Evolutionary conservation across 306 rosid genomes (phyloP).

Genomic region (Fragaria ananassa): DNA sequence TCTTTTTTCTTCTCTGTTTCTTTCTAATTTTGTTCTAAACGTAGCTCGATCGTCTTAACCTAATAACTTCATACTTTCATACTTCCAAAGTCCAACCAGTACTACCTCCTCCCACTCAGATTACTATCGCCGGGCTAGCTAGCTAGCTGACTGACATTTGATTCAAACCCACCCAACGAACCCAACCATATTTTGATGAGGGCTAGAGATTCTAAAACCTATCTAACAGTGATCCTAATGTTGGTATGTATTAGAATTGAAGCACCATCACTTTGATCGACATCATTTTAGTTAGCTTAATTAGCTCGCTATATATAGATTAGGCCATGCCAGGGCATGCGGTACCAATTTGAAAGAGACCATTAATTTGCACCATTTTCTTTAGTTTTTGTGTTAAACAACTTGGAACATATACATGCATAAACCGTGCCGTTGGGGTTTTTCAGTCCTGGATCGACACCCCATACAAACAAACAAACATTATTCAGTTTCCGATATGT

Average conservation of each 20-base stretch:
- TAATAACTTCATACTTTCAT: neutral
- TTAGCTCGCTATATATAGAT: neutral
- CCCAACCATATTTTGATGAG: neutral
- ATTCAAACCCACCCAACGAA: neutral
- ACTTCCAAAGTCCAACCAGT: neutral
- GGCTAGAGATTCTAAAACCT: neutral
- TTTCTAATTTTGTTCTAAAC: neutral
- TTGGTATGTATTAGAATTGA: neutral
- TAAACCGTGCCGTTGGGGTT: neutral
- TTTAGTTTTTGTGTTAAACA: neutral
- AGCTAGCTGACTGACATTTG: neutral
- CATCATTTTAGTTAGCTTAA: neutral
- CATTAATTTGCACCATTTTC: neutral
- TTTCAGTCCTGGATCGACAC: neutral
- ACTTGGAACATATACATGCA: neutral
- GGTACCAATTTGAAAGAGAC: neutral
- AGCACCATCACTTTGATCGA: neutral
- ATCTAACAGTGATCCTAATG: neutral
- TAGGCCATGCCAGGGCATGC: neutral
- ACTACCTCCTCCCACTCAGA: neutral
- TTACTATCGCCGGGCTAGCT: neutral
- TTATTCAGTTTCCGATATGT: neutral
- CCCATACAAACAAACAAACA: neutral
- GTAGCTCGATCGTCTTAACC: neutral
- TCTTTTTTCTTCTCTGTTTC: neutral